Base-by-base conservation (phyloP, 176 grass and related monocot genomes). In the Aegilops tauschii region DNA sequence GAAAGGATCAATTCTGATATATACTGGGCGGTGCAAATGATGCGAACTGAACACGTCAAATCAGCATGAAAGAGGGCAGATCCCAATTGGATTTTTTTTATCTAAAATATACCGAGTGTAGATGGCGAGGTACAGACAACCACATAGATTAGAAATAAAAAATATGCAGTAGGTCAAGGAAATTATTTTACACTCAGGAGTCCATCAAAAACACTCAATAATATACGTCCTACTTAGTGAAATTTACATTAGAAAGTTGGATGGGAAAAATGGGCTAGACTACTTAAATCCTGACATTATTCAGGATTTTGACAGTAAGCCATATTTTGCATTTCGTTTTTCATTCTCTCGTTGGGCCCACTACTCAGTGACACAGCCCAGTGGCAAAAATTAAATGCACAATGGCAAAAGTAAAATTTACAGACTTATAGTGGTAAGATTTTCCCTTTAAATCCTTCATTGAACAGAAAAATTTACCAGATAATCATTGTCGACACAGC, bases 41-140 rank as follows among this genome's bases (percentile, higher is more conserved):
- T 45, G 1, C 28, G 52, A 9, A 23, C 14, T 82, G 14, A 58
- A 67, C 52, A 64, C 30, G 72, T 4, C 25, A 64, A 86, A 49
- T 40, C 72, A 85, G 21, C 29, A 30, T 76, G 65, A 54, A 30
- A 63, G 13, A 74, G 12, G 40, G 18, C 8, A 87, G 35, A 65
- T 36, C 12, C 64, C 12, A 71, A 27, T 21, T 69, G 73, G 27
- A 69, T 52, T 76, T 14, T 76, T 77, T 18, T 18, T 61, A 61
- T 54, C 76, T 34, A 11, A 59, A 77, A 88, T 44, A 88, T 59
- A 54, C 65, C 25, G 28, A 64, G 78, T 21, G 58, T 54, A 21
- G 30, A 71, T 71, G 12, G 69, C 31, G 54, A 66, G 61, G 49
- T 62, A 86, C 42, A 72, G 77, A 86, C 17, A 82, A 72, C 37